A percentile compares a stretch with the other conserved stretches of the same genome.
phyloP scores from a whole-genome alignment of 2,329 filamentous ascomycete species.

The Calonectria crousiana region DNA sequence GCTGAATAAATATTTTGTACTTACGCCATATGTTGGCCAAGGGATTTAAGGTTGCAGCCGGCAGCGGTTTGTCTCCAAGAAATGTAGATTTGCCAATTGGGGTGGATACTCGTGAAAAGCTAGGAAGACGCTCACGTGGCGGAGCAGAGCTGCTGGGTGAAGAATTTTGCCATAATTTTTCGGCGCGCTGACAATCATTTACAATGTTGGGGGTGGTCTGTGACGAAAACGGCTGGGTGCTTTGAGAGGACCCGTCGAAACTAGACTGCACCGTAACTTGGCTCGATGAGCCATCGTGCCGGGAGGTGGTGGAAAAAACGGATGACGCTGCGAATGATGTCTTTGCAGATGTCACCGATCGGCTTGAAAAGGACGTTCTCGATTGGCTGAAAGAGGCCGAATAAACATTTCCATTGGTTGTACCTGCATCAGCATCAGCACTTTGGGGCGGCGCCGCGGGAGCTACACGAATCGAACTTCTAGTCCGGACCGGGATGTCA shows the following conservation, averaged over 20 bases:
- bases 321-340: conserved; percentile 45
- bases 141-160: conserved; percentile 1
- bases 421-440: conserved; percentile 22
- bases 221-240: neutral
- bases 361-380: conserved; percentile 28
- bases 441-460: conserved; percentile 30
- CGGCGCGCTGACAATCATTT: neutral
- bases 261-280: conserved; percentile 47
- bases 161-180: no score
- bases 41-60: conserved; percentile 35
- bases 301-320: conserved; percentile 49
- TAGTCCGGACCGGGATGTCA: conserved; percentile 38
- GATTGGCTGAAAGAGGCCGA: conserved; percentile 26
- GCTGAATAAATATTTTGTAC: conserved; percentile 30
- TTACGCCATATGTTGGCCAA: conserved; percentile 56
- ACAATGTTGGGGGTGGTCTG: neutral
- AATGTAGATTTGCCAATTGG: neutral
- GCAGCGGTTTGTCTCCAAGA: neutral
- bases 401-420: conserved; percentile 6
- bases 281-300: conserved; percentile 41
- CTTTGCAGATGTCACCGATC: conserved; percentile 48
- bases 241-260: neutral
- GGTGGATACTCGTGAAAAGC: conserved; percentile 26
- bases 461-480: conserved; percentile 14
- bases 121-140: conserved; percentile 36